Evolutionary conservation across 1,284 basidiomycete genomes (phyloP), one percentile per base, ranked within the genome.

Genomic region (Chalciporus sp.): DNA sequence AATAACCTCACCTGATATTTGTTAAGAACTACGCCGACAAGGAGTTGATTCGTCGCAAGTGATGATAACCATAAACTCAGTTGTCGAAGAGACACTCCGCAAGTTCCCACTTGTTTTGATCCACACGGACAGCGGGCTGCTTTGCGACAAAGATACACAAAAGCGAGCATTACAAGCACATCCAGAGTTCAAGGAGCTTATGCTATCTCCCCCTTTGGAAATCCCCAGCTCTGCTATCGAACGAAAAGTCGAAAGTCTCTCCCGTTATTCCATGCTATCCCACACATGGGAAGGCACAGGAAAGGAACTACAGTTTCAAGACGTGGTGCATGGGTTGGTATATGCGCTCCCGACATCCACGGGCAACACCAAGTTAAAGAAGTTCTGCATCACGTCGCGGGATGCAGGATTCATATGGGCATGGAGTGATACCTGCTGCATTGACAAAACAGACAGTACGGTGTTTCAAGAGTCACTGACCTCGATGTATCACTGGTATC

Each of bases 401-500:
- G 33, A 55, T 2, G 29, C 31, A 5, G 53, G 60, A 16, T 61
- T 51, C 28, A 7, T 8, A 14, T 61, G 56, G 60, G 60, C 52
- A 26, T 61, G 56, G 59, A 48, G 49, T 6, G 58, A 60, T n/a
- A 60, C 58, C 1, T 60, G 59, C 29, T 61, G 59, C 33, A 61
- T 61, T 20, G 51, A 61, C 46, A 60, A 61, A 31, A n/a, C 26
- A 4, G 59, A 52, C 42, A 56, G n/a, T 26, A 50, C 53, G 1
- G 49, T 59, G 16, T 35, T 47, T 29, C 40, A 48, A 11, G 29
- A 41, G 17, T 46, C 59, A 1, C 48, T 59, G 43, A 41, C 31
- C 4, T 61, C 60, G 20, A 61, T 61, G 60, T 61, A 59, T 44
- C 33, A 14, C 8, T 61, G 60, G 60, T 61, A 61, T 39, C 33